Percentiles rank a stretch among this genome's conserved stretches.
phyloP scores from a whole-genome alignment of 495 filamentous ascomycete genomes.

The Aspergillus steynii region DNA sequence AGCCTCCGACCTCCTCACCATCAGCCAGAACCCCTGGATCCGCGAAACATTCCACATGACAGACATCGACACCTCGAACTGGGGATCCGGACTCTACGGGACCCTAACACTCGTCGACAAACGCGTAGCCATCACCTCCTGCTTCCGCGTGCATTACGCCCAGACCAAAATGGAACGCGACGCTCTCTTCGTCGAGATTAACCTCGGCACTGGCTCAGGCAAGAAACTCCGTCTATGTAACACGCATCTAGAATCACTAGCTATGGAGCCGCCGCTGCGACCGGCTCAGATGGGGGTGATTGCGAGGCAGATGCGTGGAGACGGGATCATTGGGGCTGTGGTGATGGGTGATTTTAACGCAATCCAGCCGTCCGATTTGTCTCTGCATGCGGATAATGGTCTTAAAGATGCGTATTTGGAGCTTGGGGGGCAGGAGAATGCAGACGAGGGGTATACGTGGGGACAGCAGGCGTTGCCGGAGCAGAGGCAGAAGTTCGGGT shows the following conservation, averaged over 20 bases:
- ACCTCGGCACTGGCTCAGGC: not conserved
- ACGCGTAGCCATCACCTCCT: not conserved
- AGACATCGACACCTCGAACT: slow-evolving; percentile 6
- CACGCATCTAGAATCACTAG: slow-evolving; percentile 14
- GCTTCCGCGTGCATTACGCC: slow-evolving; percentile 12
- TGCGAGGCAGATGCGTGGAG: slow-evolving; percentile 3
- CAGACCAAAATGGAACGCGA: slow-evolving; percentile 15
- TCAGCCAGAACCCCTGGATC: slow-evolving; percentile 5
- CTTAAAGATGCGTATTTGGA: slow-evolving; percentile 16
- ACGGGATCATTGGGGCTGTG: not conserved
- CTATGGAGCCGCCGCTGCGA: slow-evolving; percentile 9
- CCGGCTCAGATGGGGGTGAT: slow-evolving; percentile 11
- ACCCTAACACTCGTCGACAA: slow-evolving; percentile 6
- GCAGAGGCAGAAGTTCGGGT: slow-evolving; percentile 7
- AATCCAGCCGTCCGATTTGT: slow-evolving; percentile 13
- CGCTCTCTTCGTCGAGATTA: slow-evolving; percentile 13
- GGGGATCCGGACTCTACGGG: slow-evolving; percentile 11
- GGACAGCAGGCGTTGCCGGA: slow-evolving; percentile 13
- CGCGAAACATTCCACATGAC: slow-evolving; percentile 8
- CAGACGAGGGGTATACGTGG: slow-evolving; percentile 13
- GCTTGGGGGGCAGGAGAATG: slow-evolving; percentile 11
- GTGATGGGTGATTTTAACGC: slow-evolving; percentile 14
- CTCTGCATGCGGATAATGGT: slow-evolving; percentile 8
- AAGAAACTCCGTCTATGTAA: slow-evolving; percentile 10
- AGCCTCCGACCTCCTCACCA: slow-evolving; percentile 9